Evolutionary conservation across 139 green algal species (phyloP), one percentile per base, ranked within the genome.

Genomic region (Marvania coccoides): DNA sequence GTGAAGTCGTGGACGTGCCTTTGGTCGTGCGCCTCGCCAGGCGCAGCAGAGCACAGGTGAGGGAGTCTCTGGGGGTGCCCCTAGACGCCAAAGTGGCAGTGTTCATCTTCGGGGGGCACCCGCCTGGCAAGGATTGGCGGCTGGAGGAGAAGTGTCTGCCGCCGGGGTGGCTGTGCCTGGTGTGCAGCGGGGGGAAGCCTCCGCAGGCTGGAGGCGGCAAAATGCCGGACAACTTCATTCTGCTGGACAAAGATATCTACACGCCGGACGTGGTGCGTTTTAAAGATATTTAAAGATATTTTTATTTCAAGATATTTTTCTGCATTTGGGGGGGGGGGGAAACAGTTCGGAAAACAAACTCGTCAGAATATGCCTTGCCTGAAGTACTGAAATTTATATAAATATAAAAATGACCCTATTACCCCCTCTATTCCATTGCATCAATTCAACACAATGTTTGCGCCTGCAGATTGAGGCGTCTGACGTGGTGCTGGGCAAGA

Each of bases 401-500:
- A n/a, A n/a, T n/a, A n/a, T n/a, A n/a, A n/a, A n/a, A n/a, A n/a
- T n/a, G n/a, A 57, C 12, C 26, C 29, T 9, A 2, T 26, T 66
- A 66, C 59, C 54, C 33, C n/a, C 59, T 45, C 24, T 40, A 66
- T 8, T 13, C 56, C 9, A 70, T 66, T 6, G 6, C 4, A 5
- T 53, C 4, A 15, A 53, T 8, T 12, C 45, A 30, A n/a, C 6
- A 53, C 5, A 24, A 5, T 56, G 47, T 13, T 56, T 6, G 5
- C 7, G 28, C 28, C 12, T 57, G 54, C 69, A 75, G 69, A 45
- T 75, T 5, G 72, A 58, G 3, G 84, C 83, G 1, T 81, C 58
- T 9, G 77, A 91, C 60, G 73, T 58, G 37, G 69, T 90, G n/a
- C 53, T 91, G 9, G 85, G 85, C 47, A 91, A 91, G 67, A 86